Base-by-base conservation (phyloP, 345 rosid species). In the Carallia pectinifolia region DNA sequence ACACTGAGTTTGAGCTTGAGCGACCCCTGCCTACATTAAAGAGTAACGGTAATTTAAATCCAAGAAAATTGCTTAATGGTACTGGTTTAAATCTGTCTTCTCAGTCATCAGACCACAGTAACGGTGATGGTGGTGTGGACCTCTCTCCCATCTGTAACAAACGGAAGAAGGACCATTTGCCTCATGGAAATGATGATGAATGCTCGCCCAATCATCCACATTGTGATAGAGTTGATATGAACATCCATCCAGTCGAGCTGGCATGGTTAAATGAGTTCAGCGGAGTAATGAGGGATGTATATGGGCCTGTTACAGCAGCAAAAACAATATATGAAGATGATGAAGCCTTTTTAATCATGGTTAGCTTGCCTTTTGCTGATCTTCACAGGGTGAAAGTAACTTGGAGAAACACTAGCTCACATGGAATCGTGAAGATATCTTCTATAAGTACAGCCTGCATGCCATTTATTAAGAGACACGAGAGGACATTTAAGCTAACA, bases 1-100 rank as follows among this genome's bases (percentile, higher is more conserved):
- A 81, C 83, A 89, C 90, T 52, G 99, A 95, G 61, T 90, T 95
- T 69, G 99, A 90, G 84, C 92, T 92, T 9, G 99, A 92, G 79
- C 88, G 96, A 81, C 81, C 79, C 15, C 77, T 75, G 74, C 70
- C 83, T 74, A 47, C 74, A 10, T 6, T 75, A 38, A 86, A 80
- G 76, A 81, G 68, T 36, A 79, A 78, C 37, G 79, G 79, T 33
- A 76, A 80, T 73, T 54, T 74, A 58, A 74, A 80, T 53, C 79
- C 81, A 2, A 92, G 87, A 81, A 95, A 92, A 62, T 69, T 86
- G 79, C 97, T 89, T 13, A 89, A 89, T 79, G 99, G 99, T n/a
- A 75, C 87, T 0, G 91, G 93, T 31, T 86, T 92, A 56, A 95
- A 95, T 80, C 83, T 95, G 71, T 86, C 92, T 50, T 83, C 93